A percentile compares a stretch with the other conserved stretches of the same genome.
phyloP scores from a whole-genome alignment of 805 yeast genomes.

The Saccharomycopsis vini region DNA sequence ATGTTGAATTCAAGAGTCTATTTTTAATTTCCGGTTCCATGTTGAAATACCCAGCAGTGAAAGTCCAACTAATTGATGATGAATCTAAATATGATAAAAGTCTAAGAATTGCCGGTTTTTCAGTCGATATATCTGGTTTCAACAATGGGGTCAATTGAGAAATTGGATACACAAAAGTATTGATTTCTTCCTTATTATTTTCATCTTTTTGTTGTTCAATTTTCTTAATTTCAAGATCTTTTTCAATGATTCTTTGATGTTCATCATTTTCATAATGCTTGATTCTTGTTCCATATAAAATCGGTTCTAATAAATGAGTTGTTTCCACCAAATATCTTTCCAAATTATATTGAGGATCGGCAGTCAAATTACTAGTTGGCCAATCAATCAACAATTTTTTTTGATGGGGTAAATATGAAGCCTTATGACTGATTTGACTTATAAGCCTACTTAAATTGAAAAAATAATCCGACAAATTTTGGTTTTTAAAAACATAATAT shows the following conservation, averaged over 20 bases:
- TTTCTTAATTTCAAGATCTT: conserved; percentile 23
- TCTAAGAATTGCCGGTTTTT: conserved; percentile 58
- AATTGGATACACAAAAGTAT: conserved; percentile 77
- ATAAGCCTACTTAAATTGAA: conserved; percentile 60
- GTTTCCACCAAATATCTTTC: conserved; percentile 47
- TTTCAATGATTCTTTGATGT: conserved; percentile 21
- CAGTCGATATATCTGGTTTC: conserved; percentile 65
- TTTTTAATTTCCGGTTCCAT: conserved; percentile 67
- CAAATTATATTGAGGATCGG: conserved; percentile 55
- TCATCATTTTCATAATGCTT: conserved; percentile 19
- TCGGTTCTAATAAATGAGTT: conserved; percentile 45
- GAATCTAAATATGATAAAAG: conserved; percentile 48
- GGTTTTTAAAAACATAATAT: conserved; percentile 62
- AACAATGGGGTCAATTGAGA: conserved; percentile 86
- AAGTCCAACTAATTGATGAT: conserved; percentile 59
- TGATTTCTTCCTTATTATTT: conserved; percentile 27
- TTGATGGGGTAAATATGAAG: conserved; percentile 36
- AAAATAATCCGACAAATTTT: conserved; percentile 60
- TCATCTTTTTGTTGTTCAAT: conserved; percentile 12
- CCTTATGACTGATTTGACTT: conserved; percentile 59
- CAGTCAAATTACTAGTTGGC: conserved; percentile 61
- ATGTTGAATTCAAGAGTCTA: conserved; percentile 46
- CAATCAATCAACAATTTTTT: conserved; percentile 55
- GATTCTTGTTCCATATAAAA: conserved; percentile 38
- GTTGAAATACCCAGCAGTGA: conserved; percentile 96